These are phyloP conservation scores for Centrapalus pauciflorus DNA, from an alignment of 129 eudicot genomes.

Conservation along the genomic window DNA sequence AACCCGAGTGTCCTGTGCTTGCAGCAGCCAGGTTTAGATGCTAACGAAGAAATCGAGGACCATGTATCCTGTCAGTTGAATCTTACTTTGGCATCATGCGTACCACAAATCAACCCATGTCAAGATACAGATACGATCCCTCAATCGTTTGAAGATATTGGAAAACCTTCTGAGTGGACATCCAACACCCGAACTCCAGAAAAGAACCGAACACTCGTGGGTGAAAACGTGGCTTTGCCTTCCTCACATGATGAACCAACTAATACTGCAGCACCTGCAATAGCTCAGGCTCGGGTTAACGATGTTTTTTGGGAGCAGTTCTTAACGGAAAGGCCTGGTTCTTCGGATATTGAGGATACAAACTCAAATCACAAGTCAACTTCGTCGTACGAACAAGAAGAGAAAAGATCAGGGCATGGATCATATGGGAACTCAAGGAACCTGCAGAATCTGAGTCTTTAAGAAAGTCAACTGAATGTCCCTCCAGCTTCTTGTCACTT, in stretches of 20 bases:
- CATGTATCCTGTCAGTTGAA: constrained; percentile 64
- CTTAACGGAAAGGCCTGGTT: constrained; percentile 84
- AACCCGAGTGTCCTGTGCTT: constrained; percentile 29
- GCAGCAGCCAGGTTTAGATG: constrained; percentile 27
- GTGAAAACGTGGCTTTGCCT: constrained; percentile 29
- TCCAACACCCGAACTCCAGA: constrained; percentile 5
- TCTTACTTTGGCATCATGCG: constrained; percentile 74
- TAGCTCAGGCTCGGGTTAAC: constrained; percentile 51
- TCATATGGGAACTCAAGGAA: constrained; percentile 37
- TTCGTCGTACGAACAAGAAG: constrained; percentile 52
- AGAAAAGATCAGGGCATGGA: constrained; percentile 36
- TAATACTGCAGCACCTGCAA: constrained; percentile 35
- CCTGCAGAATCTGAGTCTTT: constrained; percentile 60
- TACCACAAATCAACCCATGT: constrained; percentile 36
- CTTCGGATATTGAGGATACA: constrained; percentile 68
- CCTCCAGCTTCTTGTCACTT: constrained; percentile 10
- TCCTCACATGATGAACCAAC: constrained; percentile 24
- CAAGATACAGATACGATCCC: constrained; percentile 33
- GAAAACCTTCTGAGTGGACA: constrained; percentile 29
- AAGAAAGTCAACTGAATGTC: constrained; percentile 5
- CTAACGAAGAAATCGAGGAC: constrained; percentile 59
- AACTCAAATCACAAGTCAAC: constrained; percentile 48
- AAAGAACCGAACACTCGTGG: constrained; percentile 11
- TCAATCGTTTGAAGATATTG: constrained; percentile 29
- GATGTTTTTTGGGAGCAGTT: constrained; percentile 97